phyloP scores from a whole-genome alignment of 148 eudicot genomes.

The Spergularia bocconei region DNA sequence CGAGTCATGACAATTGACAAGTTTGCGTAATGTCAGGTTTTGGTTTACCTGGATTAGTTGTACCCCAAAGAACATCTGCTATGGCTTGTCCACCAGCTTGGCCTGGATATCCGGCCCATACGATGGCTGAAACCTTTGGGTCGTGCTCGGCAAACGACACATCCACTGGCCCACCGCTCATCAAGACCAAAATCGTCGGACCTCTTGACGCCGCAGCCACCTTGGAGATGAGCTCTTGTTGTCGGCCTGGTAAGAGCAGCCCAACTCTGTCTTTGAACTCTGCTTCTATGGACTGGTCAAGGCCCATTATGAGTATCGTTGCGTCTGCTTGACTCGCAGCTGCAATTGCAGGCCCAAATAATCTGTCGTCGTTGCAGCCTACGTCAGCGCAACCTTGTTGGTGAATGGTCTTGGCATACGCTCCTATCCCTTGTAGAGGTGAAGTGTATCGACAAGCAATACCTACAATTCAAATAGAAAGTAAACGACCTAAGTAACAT shows the following conservation, averaged over 20 bases:
- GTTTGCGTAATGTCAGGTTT: too few relatives aligned
- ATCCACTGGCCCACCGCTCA: constrained; percentile 91
- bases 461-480: constrained; percentile 33
- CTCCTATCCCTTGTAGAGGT: constrained; percentile 76
- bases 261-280: constrained; percentile 73
- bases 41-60: constrained; percentile 71
- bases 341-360: constrained; percentile 53
- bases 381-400: constrained; percentile 62
- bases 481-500: neutral
- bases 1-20: too few relatives aligned
- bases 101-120: constrained; percentile 97
- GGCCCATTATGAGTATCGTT: constrained; percentile 71
- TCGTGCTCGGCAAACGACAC: constrained; percentile 74
- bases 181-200: constrained; percentile 68
- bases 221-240: constrained; percentile 76
- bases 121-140: constrained; percentile 52
- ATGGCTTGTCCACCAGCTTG: constrained; percentile 94
- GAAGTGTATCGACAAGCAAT: constrained; percentile 77
- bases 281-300: constrained; percentile 90
- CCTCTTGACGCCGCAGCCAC: constrained; percentile 74
- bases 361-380: constrained; percentile 44
- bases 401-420: constrained; percentile 60
- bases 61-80: constrained; percentile 78
- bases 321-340: constrained; percentile 79
- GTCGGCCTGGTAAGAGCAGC: constrained; percentile 71